phyloP scores from a whole-genome alignment of 768 basidiomycete genomes.

The Lactarius indigo region DNA sequence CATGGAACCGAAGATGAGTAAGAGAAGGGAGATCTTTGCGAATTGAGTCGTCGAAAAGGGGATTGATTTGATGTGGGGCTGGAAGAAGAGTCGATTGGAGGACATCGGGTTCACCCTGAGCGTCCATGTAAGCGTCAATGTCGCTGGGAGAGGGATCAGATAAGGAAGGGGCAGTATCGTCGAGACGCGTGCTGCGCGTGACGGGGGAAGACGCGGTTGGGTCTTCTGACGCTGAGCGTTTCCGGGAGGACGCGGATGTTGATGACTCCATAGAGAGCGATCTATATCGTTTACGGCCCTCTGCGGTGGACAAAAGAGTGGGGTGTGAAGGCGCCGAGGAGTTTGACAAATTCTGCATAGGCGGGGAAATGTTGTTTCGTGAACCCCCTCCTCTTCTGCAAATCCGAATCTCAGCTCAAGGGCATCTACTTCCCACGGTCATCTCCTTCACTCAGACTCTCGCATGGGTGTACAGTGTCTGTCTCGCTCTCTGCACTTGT shows the following conservation, averaged over 20 bases:
- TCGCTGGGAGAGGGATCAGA: constrained; percentile 40
- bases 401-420: no score
- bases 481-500: background rate
- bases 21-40: constrained; percentile 20
- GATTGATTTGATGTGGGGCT: constrained; percentile 4
- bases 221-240: constrained; percentile 75
- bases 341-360: constrained; percentile 14
- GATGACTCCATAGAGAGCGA: constrained; percentile 74
- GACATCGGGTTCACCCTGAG: constrained; percentile 32
- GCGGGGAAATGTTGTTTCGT: background rate
- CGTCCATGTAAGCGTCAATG: constrained; percentile 50
- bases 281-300: constrained; percentile 42
- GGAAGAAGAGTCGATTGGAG: constrained; percentile 16
- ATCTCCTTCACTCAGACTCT: background rate
- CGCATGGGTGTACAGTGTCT: constrained; percentile 15
- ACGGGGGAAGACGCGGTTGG: constrained; percentile 41
- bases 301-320: constrained; percentile 7
- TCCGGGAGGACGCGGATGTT: constrained; percentile 66
- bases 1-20: constrained; percentile 42
- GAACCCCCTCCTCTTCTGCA: background rate
- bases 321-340: constrained; percentile 4
- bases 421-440: constrained; percentile 16
- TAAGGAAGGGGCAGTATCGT: constrained; percentile 25
- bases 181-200: constrained; percentile 36
- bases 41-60: constrained; percentile 5